Conservation (phyloP, 768 basidiomycete genomes). For the Pilatotrama ljubarskyi region DNA sequence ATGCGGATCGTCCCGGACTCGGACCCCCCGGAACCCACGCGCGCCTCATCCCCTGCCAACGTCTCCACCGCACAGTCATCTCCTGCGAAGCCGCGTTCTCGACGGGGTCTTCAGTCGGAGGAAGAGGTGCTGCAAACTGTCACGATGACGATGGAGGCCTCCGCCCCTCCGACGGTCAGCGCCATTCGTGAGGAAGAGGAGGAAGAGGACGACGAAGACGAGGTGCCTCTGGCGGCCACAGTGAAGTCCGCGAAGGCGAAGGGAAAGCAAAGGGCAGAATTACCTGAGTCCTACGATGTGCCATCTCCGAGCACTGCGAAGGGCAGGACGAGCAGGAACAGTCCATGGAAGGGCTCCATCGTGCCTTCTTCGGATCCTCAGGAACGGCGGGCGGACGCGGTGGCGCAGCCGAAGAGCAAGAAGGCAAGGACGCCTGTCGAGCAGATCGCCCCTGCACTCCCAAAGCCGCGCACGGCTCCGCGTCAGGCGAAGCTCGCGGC, state of each 20-base stretch:
- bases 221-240: slow-evolving; percentile 45
- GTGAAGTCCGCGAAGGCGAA: slow-evolving; percentile 29
- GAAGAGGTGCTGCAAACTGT: slow-evolving; percentile 10
- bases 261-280: slow-evolving; percentile 12
- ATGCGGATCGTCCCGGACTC: slow-evolving; percentile 8
- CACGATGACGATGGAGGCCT: not conserved
- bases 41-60: not conserved
- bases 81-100: not conserved
- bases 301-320: not conserved
- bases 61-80: not conserved
- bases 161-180: not conserved
- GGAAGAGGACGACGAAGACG: slow-evolving; percentile 37
- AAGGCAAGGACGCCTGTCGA: slow-evolving; percentile 10
- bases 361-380: slow-evolving; percentile 64
- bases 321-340: slow-evolving; percentile 2
- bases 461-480: slow-evolving; percentile 1
- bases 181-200: not conserved
- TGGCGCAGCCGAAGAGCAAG: slow-evolving; percentile 4
- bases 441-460: not conserved
- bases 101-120: slow-evolving; percentile 2
- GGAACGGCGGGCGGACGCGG: slow-evolving; percentile 40
- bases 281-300: not conserved
- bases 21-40: slow-evolving; percentile 5
- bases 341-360: slow-evolving; percentile 25
- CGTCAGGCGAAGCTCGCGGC: slow-evolving; percentile 14